Evolutionary conservation across 495 filamentous ascomycete genomes (phyloP).

Genomic region (Tuber aestivum): DNA sequence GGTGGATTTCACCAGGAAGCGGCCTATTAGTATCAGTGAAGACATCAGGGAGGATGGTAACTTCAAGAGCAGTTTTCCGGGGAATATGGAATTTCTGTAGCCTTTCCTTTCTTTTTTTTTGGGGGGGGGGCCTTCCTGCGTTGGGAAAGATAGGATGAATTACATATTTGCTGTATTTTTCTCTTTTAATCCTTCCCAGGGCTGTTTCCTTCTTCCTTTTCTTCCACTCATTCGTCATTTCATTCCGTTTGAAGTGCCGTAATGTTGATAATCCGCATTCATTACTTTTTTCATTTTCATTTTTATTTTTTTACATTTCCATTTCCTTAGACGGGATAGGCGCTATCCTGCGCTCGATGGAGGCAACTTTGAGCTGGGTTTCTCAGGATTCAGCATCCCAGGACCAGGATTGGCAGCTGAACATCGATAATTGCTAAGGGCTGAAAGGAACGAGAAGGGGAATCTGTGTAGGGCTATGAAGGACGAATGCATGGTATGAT

Average conservation of each 20-base stretch:
- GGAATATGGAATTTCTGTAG: constrained; percentile 32
- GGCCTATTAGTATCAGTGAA: constrained; percentile 32
- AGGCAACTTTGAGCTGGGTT: constrained; percentile 16
- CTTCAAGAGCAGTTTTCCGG: constrained; percentile 26
- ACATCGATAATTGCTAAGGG: constrained; percentile 8
- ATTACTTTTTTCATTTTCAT: constrained; percentile 15
- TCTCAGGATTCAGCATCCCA: constrained; percentile 2
- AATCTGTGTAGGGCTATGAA: constrained; percentile 11
- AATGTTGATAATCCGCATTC: constrained; percentile 1
- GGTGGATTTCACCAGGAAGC: constrained; percentile 36
- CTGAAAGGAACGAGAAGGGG: not conserved
- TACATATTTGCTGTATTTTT: not conserved
- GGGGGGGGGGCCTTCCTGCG: not conserved
- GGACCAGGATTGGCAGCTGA: constrained; percentile 15
- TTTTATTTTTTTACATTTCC: constrained; percentile 24
- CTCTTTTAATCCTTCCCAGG: not conserved
- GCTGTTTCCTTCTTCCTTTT: not conserved
- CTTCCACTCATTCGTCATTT: constrained; percentile 12
- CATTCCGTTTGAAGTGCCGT: constrained; percentile 5
- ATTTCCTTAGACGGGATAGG: constrained; percentile 16
- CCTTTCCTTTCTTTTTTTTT: constrained; percentile 5
- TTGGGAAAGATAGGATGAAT: not conserved
- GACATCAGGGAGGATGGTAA: constrained; percentile 25
- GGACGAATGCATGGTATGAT: constrained; percentile 6
- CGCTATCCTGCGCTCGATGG: not conserved